Evolutionary conservation across 495 filamentous ascomycete species (phyloP).

Genomic region (Aeminium ludgeri): DNA sequence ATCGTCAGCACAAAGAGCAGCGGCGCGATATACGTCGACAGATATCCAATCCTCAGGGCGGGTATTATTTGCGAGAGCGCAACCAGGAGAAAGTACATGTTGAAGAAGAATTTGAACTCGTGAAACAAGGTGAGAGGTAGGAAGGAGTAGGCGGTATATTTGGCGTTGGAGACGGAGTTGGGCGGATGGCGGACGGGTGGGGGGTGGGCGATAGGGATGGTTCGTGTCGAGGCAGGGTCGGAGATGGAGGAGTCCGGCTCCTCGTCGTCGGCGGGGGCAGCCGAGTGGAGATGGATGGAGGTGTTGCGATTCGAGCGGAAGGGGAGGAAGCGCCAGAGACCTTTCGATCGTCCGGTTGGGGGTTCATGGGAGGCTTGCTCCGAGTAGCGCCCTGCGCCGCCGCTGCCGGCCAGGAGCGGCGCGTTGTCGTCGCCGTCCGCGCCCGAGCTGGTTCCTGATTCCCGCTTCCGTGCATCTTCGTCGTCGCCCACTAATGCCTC

Average conservation of each 20-base stretch:
- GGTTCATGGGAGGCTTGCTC: neutral
- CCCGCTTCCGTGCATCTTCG: constrained; percentile 16
- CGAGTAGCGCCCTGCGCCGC: neutral
- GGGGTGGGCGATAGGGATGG: constrained; percentile 21
- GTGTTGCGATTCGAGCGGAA: neutral
- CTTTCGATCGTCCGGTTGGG: neutral
- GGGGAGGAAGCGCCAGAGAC: constrained; percentile 5
- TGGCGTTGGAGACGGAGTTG: constrained; percentile 88
- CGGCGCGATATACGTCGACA: constrained; percentile 87
- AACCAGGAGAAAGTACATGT: constrained; percentile 93
- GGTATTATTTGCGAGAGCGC: constrained; percentile 87
- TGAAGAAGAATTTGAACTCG: constrained; percentile 99
- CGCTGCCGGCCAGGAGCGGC: constrained; percentile 17
- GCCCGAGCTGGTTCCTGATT: constrained; percentile 16
- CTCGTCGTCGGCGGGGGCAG: constrained; percentile 16
- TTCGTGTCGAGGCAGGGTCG: constrained; percentile 21
- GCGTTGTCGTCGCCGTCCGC: constrained; percentile 18
- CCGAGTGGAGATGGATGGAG: neutral
- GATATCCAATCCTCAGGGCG: constrained; percentile 74
- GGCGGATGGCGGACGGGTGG: constrained; percentile 45
- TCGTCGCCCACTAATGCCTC: constrained; percentile 22
- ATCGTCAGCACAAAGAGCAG: constrained; percentile 81
- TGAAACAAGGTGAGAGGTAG: constrained; percentile 88
- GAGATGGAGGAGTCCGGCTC: too few relatives aligned
- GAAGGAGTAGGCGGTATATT: constrained; percentile 94